phyloP scores from a whole-genome alignment of 495 filamentous ascomycete species.

The Podospora tetraspora region DNA sequence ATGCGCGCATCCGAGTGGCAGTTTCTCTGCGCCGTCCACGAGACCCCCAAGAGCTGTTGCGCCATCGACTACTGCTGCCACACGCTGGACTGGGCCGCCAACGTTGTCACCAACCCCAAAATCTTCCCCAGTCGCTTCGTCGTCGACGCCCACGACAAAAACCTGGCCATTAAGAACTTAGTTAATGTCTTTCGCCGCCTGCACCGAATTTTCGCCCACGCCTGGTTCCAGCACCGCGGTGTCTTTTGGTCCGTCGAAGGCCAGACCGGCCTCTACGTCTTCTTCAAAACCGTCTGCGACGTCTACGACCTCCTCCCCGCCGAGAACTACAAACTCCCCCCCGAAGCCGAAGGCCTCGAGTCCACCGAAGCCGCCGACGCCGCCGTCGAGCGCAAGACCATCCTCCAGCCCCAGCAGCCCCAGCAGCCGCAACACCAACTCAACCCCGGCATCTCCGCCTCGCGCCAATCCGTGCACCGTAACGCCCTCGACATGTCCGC shows the following conservation, averaged over 20 bases:
- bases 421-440: conserved; percentile 21
- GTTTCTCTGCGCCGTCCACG: conserved; percentile 96
- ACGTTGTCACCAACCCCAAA: conserved; percentile 82
- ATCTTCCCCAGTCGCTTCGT: conserved; percentile 86
- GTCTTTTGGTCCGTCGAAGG: conserved; percentile 97
- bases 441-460: conserved; percentile 39
- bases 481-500: neutral
- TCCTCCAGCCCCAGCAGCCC: conserved; percentile 22
- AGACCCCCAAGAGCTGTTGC: conserved; percentile 89
- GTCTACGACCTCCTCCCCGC: conserved; percentile 79
- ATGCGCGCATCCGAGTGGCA: conserved; percentile 99
- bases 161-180: conserved; percentile 69
- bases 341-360: conserved; percentile 80
- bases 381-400: conserved; percentile 27
- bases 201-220: conserved; percentile 95
- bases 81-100: conserved; percentile 93
- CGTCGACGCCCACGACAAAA: conserved; percentile 56
- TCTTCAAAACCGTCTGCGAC: conserved; percentile 97
- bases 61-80: conserved; percentile 99
- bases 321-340: conserved; percentile 92
- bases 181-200: conserved; percentile 90
- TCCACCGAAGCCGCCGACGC: conserved; percentile 16
- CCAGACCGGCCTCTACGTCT: conserved; percentile 79
- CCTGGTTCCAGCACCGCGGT: conserved; percentile 93
- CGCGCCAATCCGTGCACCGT: conserved; percentile 16